Conservation (phyloP, 179 eudicot species). For the Spinacia oleracea region DNA sequence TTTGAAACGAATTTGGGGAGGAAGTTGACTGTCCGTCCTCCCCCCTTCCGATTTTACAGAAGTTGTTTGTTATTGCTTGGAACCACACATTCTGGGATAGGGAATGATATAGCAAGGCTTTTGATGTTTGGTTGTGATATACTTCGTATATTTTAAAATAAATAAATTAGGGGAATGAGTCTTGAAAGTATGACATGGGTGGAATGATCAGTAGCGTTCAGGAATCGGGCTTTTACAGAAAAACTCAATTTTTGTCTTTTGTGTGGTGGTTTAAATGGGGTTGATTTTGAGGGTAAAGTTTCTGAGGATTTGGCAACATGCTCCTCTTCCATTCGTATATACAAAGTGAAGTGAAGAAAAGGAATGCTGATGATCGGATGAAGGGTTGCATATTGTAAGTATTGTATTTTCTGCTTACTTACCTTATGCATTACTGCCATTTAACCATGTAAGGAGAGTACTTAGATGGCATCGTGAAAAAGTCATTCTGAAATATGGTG, state of each 20-base stretch:
- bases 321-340: no score
- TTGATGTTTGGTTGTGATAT: not conserved
- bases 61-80: constrained; percentile 3
- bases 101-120: not conserved
- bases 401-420: not conserved
- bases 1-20: not conserved
- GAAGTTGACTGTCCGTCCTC: not conserved
- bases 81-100: not conserved
- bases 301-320: not conserved
- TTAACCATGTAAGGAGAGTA: no score
- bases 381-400: not conserved
- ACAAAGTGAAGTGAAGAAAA: not conserved
- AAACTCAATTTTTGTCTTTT: no score
- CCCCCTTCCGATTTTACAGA: not conserved
- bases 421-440: not conserved
- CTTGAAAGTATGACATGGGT: not conserved
- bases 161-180: not conserved
- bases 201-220: not conserved
- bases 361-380: not conserved
- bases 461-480: no score
- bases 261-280: not conserved
- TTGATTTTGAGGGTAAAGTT: not conserved
- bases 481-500: no score
- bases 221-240: not conserved
- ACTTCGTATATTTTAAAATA: not conserved